Evolutionary conservation across 2,329 filamentous ascomycete species (phyloP).

Genomic region (Alternaria arbusti): DNA sequence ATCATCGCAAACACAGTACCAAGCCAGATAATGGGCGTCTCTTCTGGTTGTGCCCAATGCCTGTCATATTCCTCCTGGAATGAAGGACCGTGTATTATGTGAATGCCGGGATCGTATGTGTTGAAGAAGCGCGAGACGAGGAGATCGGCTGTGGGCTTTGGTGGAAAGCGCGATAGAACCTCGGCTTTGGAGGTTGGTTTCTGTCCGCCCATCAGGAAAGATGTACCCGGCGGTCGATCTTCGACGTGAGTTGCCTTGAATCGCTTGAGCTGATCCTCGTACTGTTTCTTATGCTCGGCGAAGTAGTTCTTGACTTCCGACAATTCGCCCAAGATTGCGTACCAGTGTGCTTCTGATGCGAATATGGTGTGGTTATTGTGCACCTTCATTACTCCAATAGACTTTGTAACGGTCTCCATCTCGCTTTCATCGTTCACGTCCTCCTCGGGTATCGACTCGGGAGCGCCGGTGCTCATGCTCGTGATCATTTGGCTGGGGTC

Average conservation of each 20-base stretch:
- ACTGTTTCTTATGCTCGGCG: constrained; percentile 81
- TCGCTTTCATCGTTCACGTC: constrained; percentile 68
- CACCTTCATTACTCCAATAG: constrained; percentile 61
- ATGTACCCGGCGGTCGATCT: constrained; percentile 67
- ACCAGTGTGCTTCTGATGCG: constrained; percentile 61
- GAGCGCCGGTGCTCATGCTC: constrained; percentile 61
- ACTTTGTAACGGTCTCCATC: constrained; percentile 60
- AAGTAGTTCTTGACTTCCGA: constrained; percentile 95
- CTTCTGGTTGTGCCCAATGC: constrained; percentile 75
- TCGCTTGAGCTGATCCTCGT: constrained; percentile 80
- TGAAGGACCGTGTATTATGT: constrained; percentile 70
- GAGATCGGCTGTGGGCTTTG: constrained; percentile 81
- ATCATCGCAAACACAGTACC: constrained; percentile 78
- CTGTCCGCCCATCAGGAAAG: constrained; percentile 77
- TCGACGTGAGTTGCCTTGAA: constrained; percentile 70
- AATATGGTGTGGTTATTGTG: constrained; percentile 57
- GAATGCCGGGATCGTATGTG: constrained; percentile 70
- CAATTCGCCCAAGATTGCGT: constrained; percentile 66
- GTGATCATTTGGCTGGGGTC: constrained; percentile 63
- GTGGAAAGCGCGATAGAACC: constrained; percentile 78
- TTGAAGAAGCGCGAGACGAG: constrained; percentile 91
- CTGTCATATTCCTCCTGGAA: constrained; percentile 73
- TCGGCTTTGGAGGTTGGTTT: constrained; percentile 75
- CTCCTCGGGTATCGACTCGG: constrained; percentile 61
- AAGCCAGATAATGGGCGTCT: constrained; percentile 78